phyloP scores from a whole-genome alignment of 2,329 filamentous ascomycete species.

The Paraconiothyrium brasiliense region DNA sequence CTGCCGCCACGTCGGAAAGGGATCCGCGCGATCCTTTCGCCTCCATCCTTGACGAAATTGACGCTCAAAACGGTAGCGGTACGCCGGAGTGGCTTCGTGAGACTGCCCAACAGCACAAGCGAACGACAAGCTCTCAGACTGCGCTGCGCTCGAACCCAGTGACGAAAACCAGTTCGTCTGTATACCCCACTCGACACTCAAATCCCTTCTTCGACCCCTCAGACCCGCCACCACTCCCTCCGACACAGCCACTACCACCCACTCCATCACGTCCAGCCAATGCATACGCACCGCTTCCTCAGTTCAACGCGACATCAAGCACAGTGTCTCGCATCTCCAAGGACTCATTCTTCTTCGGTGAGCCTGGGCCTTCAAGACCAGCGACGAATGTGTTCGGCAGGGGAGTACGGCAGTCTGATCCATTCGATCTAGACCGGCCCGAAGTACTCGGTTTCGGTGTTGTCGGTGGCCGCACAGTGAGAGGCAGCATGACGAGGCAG shows the following conservation, averaged over 20 bases:
- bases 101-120: slow-evolving; percentile 34
- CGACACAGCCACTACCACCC: slow-evolving; percentile 34
- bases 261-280: slow-evolving; percentile 36
- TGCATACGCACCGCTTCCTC: slow-evolving; percentile 29
- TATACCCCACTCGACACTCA: slow-evolving; percentile 28
- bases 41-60: slow-evolving; percentile 39
- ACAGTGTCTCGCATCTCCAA: slow-evolving; percentile 38
- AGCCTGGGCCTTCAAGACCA: slow-evolving; percentile 47
- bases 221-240: slow-evolving; percentile 34
- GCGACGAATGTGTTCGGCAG: slow-evolving; percentile 38
- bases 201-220: slow-evolving; percentile 42
- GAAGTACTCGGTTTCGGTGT: slow-evolving; percentile 49
- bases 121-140: slow-evolving; percentile 40
- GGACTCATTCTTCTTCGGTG: slow-evolving; percentile 40
- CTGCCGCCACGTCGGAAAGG: slow-evolving; percentile 32
- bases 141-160: slow-evolving; percentile 43
- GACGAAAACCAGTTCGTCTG: slow-evolving; percentile 29
- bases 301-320: slow-evolving; percentile 35
- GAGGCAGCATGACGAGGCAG: slow-evolving; percentile 41
- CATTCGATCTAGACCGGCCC: slow-evolving; percentile 52
- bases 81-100: slow-evolving; percentile 38
- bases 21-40: slow-evolving; percentile 41
- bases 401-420: slow-evolving; percentile 50
- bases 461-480: slow-evolving; percentile 37
- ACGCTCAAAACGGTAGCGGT: slow-evolving; percentile 29